phyloP scores from a whole-genome alignment of 495 filamentous ascomycete species.

The Cetradonia linearis region DNA sequence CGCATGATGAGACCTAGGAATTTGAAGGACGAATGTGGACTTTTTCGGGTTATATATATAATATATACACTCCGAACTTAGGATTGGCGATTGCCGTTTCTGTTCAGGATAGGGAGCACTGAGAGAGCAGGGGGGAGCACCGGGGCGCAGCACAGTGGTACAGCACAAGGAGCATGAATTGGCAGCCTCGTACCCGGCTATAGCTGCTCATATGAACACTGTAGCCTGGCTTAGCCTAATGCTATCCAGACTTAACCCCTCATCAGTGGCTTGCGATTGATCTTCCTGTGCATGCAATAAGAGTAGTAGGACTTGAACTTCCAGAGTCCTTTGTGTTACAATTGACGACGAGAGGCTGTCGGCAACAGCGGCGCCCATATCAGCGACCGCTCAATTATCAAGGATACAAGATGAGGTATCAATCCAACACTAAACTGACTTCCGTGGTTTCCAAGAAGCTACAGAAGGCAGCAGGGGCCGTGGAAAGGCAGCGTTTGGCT shows the following conservation, averaged over 20 bases:
- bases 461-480: too few species aligned
- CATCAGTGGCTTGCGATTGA: neutral
- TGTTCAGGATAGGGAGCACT: neutral
- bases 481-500: too few species aligned
- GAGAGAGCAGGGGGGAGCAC: neutral
- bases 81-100: neutral
- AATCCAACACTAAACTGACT: too few species aligned
- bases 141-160: too few species aligned
- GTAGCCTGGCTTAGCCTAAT: neutral
- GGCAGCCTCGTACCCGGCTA: neutral
- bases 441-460: too few species aligned
- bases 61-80: too few species aligned
- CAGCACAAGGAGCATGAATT: neutral
- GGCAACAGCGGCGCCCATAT: neutral
- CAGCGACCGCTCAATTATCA: slow-evolving; percentile 1
- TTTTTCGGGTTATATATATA: too few species aligned
- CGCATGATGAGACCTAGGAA: slow-evolving; percentile 3
- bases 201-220: neutral
- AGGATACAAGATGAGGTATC: too few species aligned
- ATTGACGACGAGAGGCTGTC: neutral
- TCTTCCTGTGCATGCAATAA: too few species aligned
- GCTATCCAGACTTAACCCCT: neutral
- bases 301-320: neutral
- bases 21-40: too few species aligned
- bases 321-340: slow-evolving; percentile 1